Conservation (phyloP, 345 rosid species). For the Rhodomyrtus tomentosa region DNA sequence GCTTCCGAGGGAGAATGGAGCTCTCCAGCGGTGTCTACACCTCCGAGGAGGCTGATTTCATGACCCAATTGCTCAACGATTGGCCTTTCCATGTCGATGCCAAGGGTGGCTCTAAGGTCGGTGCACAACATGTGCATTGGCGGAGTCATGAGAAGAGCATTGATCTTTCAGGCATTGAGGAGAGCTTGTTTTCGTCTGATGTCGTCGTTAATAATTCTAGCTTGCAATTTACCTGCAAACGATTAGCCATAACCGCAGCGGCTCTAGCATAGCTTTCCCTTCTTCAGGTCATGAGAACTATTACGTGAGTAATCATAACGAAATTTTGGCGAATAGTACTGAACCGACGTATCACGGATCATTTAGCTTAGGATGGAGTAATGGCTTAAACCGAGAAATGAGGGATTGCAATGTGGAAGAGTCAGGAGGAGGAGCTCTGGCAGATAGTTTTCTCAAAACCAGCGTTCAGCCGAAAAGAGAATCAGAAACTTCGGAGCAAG, state of each 20-base stretch:
- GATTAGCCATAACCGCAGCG: not conserved
- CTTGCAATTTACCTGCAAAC: not conserved
- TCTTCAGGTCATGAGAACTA: slow-evolving; percentile 12
- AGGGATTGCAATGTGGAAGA: not conserved
- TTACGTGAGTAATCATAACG: slow-evolving; percentile 12
- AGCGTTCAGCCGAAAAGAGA: slow-evolving; percentile 9
- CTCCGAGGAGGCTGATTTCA: slow-evolving; percentile 66
- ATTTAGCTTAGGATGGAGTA: not conserved
- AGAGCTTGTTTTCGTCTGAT: slow-evolving; percentile 1
- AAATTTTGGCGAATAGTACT: not conserved
- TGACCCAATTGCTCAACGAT: slow-evolving; percentile 50
- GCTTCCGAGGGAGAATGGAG: slow-evolving; percentile 51
- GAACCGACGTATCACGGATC: not conserved
- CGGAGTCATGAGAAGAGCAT: slow-evolving; percentile 19
- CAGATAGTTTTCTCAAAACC: not conserved
- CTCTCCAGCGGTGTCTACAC: slow-evolving; percentile 35
- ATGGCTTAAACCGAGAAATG: not conserved
- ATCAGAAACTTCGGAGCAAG: slow-evolving; percentile 15
- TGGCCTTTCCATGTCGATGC: slow-evolving; percentile 6
- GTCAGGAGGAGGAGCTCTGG: not conserved
- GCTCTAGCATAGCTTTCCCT: not conserved
- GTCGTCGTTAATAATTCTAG: not conserved
- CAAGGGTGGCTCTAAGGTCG: slow-evolving; percentile 1
- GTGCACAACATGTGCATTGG: slow-evolving; percentile 8
- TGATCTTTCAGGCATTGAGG: slow-evolving; percentile 1